Conservation (phyloP, 345 rosid species). For the Kernera saxatilis region DNA sequence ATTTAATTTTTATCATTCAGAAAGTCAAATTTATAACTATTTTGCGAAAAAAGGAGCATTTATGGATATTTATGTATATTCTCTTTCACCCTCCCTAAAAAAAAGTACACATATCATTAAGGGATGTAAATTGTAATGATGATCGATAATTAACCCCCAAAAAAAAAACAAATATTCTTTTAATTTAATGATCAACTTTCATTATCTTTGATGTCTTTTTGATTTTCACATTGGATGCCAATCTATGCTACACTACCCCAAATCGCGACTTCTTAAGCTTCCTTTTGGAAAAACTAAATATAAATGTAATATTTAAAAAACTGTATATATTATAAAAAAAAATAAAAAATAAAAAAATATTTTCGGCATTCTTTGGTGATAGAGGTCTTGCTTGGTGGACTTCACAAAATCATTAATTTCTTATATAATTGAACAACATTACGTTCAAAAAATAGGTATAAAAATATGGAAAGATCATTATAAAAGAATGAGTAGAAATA, state of each 20-base stretch:
- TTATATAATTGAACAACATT: not conserved
- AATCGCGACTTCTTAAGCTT: constrained; percentile 34
- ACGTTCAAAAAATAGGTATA: not conserved
- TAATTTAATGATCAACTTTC: constrained; percentile 16
- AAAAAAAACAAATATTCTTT: not conserved
- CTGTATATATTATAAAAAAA: not conserved
- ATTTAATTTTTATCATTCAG: not conserved
- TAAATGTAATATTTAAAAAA: not conserved
- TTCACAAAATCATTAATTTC: constrained; percentile 9
- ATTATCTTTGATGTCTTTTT: constrained; percentile 26
- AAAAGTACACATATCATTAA: constrained; percentile 3
- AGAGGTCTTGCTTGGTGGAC: not conserved
- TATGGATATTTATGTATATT: constrained; percentile 10
- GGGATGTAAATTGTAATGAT: constrained; percentile 3
- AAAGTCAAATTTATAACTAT: constrained; percentile 19
- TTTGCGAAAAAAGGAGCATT: not conserved
- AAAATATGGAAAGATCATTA: not conserved
- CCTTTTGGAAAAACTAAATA: constrained; percentile 25
- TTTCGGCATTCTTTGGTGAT: too few relatives aligned
- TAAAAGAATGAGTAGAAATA: not conserved
- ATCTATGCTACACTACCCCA: constrained; percentile 24
- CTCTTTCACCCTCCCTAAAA: not conserved
- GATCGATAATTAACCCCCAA: not conserved
- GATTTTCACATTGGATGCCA: constrained; percentile 31
- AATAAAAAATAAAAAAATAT: too few relatives aligned